phyloP scores from a whole-genome alignment of 768 basidiomycete species.

The Lepiota brunneoincarnata region DNA sequence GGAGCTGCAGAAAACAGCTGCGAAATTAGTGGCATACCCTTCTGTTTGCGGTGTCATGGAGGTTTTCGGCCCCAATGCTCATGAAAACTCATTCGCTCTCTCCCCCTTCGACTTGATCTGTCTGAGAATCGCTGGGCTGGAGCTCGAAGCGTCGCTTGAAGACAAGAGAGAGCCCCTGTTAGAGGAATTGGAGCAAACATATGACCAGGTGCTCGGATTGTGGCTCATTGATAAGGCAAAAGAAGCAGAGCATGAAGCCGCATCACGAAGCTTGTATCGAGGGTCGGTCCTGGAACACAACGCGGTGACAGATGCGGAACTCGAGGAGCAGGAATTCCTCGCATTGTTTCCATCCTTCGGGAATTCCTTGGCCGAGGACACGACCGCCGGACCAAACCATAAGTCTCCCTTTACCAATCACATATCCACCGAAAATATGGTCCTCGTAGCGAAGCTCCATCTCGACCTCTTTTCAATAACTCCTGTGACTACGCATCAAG shows the following conservation, averaged over 20 bases:
- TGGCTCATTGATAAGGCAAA: slow-evolving; percentile 83
- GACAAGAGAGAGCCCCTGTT: slow-evolving; percentile 29
- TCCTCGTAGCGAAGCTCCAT: slow-evolving; percentile 47
- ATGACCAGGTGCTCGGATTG: slow-evolving; percentile 71
- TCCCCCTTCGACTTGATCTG: slow-evolving; percentile 42
- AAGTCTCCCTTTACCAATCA: slow-evolving; percentile 18
- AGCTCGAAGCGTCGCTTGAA: slow-evolving; percentile 43
- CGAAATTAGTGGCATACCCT: slow-evolving; percentile 52
- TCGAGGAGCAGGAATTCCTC: slow-evolving; percentile 82
- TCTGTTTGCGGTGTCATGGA: slow-evolving; percentile 26
- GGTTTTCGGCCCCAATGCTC: background rate
- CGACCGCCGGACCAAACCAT: slow-evolving; percentile 9
- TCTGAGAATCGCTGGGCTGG: slow-evolving; percentile 45
- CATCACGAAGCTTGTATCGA: slow-evolving; percentile 76
- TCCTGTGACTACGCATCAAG: background rate
- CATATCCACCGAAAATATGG: slow-evolving; percentile 32
- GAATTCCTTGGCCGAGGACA: slow-evolving; percentile 41
- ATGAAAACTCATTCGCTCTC: slow-evolving; percentile 22
- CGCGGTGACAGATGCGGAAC: slow-evolving; percentile 63
- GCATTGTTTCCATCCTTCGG: slow-evolving; percentile 85
- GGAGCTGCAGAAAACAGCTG: slow-evolving; percentile 20
- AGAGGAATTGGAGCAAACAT: slow-evolving; percentile 43
- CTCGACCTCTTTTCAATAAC: slow-evolving; percentile 37
- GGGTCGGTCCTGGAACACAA: slow-evolving; percentile 51
- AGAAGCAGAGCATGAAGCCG: slow-evolving; percentile 59